Conservation (phyloP, 768 basidiomycete genomes). For the Termitomyces sp. region DNA sequence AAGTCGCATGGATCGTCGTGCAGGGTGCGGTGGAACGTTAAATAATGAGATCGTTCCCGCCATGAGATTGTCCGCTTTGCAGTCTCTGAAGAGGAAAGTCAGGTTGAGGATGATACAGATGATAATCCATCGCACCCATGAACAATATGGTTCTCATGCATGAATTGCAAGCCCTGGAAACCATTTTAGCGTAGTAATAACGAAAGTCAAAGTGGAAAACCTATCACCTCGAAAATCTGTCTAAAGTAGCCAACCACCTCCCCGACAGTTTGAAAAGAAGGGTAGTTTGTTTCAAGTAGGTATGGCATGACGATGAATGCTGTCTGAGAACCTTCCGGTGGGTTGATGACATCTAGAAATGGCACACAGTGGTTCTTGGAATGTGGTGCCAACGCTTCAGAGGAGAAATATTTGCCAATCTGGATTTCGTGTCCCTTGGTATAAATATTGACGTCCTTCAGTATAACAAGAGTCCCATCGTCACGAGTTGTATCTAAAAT, state of each 20-base stretch:
- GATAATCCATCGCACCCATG: neutral
- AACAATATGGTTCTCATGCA: neutral
- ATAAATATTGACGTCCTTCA: conserved; percentile 18
- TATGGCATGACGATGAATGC: conserved; percentile 22
- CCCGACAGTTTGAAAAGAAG: neutral
- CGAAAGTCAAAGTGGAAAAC: neutral
- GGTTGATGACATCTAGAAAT: conserved; percentile 12
- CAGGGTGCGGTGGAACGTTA: neutral
- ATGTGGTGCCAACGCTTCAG: conserved; percentile 5
- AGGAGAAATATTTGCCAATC: conserved; percentile 18
- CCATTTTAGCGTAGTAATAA: neutral
- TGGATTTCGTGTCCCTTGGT: conserved; percentile 20
- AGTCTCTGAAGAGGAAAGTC: neutral
- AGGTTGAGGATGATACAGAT: neutral
- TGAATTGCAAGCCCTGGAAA: neutral
- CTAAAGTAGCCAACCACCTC: neutral
- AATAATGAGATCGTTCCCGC: neutral
- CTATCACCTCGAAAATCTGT: neutral
- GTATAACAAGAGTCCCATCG: conserved; percentile 19
- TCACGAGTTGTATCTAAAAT: conserved; percentile 22
- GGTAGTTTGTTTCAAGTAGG: conserved; percentile 4
- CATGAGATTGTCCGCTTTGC: neutral
- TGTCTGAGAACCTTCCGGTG: conserved; percentile 10
- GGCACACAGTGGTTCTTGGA: conserved; percentile 28
- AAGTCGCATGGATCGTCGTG: neutral